Conservation (phyloP, 257 asterid species). For the Cruciata laevipes region DNA sequence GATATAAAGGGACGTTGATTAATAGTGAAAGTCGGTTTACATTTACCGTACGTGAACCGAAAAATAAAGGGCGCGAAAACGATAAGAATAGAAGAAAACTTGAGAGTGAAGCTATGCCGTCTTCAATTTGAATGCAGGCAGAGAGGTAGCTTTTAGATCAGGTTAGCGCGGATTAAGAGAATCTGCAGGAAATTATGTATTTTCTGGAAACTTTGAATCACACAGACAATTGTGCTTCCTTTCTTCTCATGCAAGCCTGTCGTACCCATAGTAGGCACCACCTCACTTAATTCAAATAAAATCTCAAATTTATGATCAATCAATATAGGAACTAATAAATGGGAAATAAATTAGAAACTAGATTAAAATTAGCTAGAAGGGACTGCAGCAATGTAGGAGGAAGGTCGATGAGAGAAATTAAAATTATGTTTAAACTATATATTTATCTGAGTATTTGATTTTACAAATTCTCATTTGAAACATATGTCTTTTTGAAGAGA, state of each 20-base stretch:
- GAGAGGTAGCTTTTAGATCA: not conserved
- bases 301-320: not conserved
- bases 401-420: too few species aligned
- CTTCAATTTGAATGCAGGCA: not conserved
- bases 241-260: slow-evolving; percentile 5
- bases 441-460: too few species aligned
- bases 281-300: not conserved
- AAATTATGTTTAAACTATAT: too few species aligned
- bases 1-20: too few species aligned
- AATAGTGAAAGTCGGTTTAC: too few species aligned
- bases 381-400: too few species aligned
- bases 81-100: not conserved
- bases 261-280: not conserved
- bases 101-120: not conserved
- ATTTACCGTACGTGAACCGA: too few species aligned
- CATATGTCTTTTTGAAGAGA: too few species aligned
- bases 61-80: not conserved
- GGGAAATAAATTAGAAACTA: too few species aligned
- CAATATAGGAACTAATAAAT: too few species aligned
- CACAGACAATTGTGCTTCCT: not conserved
- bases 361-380: too few species aligned
- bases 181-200: not conserved
- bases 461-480: too few species aligned
- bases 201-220: not conserved
- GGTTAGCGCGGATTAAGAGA: not conserved